Evolutionary conservation across 2,329 filamentous ascomycete genomes (phyloP).

Genomic region (Fusarium palustre): DNA sequence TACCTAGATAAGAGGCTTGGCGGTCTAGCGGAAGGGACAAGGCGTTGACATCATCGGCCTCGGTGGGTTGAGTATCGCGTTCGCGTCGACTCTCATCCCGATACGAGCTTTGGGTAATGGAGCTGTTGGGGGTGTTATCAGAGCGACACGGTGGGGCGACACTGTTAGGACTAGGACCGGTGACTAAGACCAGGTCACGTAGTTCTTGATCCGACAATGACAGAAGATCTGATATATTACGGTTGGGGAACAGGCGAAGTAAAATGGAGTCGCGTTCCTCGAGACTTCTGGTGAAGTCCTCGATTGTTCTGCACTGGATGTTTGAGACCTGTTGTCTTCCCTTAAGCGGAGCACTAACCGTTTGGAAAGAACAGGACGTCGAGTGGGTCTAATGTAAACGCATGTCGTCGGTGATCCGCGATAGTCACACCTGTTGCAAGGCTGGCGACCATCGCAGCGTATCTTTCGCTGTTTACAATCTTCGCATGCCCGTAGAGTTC

Average conservation of each 20-base stretch:
- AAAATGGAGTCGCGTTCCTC: conserved; percentile 8
- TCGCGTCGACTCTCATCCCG: conserved; percentile 10
- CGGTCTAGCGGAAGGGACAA: conserved; percentile 10
- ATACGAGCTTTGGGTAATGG: not conserved
- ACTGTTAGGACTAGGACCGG: not conserved
- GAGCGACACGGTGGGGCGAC: not conserved
- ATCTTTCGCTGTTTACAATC: conserved; percentile 9
- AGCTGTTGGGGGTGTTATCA: not conserved
- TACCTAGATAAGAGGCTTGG: conserved; percentile 13
- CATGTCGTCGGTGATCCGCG: not conserved
- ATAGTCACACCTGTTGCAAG: conserved; percentile 7
- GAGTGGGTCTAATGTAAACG: not conserved
- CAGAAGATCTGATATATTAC: not conserved
- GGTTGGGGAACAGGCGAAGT: not conserved
- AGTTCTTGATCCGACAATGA: conserved; percentile 7
- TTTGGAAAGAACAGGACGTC: not conserved
- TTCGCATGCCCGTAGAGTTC: conserved; percentile 4
- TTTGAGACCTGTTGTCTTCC: not conserved
- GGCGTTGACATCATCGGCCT: conserved; percentile 17
- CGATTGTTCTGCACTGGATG: not conserved
- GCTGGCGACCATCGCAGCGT: conserved; percentile 9
- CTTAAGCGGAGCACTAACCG: not conserved
- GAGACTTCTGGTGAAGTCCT: conserved; percentile 2
- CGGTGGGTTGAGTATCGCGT: conserved; percentile 2
- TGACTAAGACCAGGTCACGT: not conserved